Evolutionary conservation across 2,329 filamentous ascomycete species (phyloP), one percentile per base, ranked within the genome.

Genomic region (Ambrosiella xylebori): DNA sequence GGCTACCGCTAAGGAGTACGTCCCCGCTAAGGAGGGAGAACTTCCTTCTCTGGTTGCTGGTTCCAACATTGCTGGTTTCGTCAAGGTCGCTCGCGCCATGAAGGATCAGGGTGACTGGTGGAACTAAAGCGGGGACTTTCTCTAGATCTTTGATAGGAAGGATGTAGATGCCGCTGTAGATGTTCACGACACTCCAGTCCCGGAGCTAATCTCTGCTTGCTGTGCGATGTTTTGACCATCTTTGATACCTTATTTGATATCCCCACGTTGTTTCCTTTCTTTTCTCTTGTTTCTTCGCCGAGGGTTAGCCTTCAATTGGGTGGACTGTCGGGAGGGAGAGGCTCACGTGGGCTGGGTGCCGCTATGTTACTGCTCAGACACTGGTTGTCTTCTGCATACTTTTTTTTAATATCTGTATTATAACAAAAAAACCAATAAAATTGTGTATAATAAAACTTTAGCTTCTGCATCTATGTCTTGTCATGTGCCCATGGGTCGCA

Each of bases 41-140:
- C 82, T 93, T 65, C 93, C 93, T 64, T 89, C 83, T 64, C 77
- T 97, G 68, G 89, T 97, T 45, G 89, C 88, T 61, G 93, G 93
- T 65, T 87, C 84, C 76, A 97, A 97, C 76, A 95, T 98, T 75
- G 93, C 93, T 61, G 93, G 93, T 60, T 97, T 96, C 76, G 85
- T 86, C 73, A 98, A 97, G 84, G 91, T 97, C 58, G 90, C 85
- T 56, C 79, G 82, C 66, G 91, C 93, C 67, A 97, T 97, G 91
- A 80, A 85, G 70, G 88, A 95, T 71, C 91, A 96, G 74, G 93
- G 93, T 67, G 91, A 97, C 73, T 97, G 90, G 91, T 97, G 79
- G 79, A 61, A 64, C 59, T 63, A 62, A 61, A 41, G 52, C 17
- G 37, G 15, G 35, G 15, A 11, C 47, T 51, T 27, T 51, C 1